A percentile compares a stretch with the other conserved stretches of the same genome.
Conservation (phyloP, 1,284 basidiomycete species). For the Jaminaea rosea region DNA sequence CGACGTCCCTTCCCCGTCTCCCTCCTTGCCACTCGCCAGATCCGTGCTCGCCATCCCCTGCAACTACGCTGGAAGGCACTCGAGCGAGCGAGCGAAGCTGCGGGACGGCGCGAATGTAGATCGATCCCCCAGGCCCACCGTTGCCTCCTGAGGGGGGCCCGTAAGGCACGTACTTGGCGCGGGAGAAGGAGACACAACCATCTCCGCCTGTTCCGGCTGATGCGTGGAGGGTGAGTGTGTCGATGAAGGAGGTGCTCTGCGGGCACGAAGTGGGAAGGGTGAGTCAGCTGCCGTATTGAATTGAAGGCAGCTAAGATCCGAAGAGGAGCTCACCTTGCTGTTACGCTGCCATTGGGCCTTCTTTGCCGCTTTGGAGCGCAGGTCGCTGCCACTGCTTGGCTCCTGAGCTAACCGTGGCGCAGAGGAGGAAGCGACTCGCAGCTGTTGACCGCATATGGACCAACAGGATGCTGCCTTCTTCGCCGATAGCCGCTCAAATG, state of each 20-base stretch:
- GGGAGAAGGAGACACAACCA: slow-evolving; percentile 43
- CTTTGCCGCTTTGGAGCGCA: slow-evolving; percentile 13
- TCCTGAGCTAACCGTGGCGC: too few species aligned
- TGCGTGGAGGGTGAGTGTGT: slow-evolving; percentile 27
- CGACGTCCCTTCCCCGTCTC: slow-evolving; percentile 23
- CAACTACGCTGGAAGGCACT: slow-evolving; percentile 23
- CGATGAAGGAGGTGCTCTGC: slow-evolving; percentile 39
- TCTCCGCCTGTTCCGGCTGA: slow-evolving; percentile 42
- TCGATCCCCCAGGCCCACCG: slow-evolving; percentile 37
- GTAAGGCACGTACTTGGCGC: slow-evolving; percentile 43
- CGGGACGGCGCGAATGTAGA: slow-evolving; percentile 33
- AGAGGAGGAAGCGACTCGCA: too few species aligned
- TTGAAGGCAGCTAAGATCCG: too few species aligned
- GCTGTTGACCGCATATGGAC: too few species aligned
- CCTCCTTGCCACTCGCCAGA: slow-evolving; percentile 39
- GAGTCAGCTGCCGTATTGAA: too few species aligned
- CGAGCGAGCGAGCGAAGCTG: slow-evolving; percentile 33
- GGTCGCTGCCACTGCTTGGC: too few species aligned
- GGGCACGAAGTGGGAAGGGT: too few species aligned
- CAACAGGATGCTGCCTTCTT: too few species aligned
- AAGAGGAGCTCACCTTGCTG: too few species aligned
- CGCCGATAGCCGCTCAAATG: too few species aligned
- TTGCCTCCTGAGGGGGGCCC: slow-evolving; percentile 44
- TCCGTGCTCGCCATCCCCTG: slow-evolving; percentile 36
- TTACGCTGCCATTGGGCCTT: slow-evolving; percentile 36